Evolutionary conservation across 345 rosid species (phyloP).

Genomic region (Salix exigua): DNA sequence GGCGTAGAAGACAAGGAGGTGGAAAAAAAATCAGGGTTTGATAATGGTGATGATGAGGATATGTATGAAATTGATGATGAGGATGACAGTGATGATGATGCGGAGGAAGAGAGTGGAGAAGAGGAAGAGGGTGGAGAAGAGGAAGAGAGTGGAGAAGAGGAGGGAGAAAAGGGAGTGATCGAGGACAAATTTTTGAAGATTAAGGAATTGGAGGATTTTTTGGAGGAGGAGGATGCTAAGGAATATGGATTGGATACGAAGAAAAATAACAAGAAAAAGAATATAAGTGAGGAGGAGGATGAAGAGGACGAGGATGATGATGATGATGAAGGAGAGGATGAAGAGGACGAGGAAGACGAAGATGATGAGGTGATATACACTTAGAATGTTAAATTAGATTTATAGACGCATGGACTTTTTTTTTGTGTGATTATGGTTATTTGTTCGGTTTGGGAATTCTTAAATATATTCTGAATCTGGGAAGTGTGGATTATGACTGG

Average conservation of each 20-base stretch:
- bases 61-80: constrained; percentile 35
- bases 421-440: neutral
- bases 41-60: constrained; percentile 38
- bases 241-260: constrained; percentile 56
- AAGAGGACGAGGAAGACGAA: constrained; percentile 33
- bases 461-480: neutral
- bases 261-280: constrained; percentile 30
- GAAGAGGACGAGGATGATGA: constrained; percentile 25
- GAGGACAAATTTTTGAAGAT: constrained; percentile 84
- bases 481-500: neutral
- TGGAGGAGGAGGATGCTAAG: constrained; percentile 72
- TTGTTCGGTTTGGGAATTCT: neutral
- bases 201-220: constrained; percentile 62
- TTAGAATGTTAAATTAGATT: neutral
- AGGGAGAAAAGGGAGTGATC: constrained; percentile 37
- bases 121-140: constrained; percentile 31
- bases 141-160: constrained; percentile 29
- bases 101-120: constrained; percentile 16
- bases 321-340: constrained; percentile 37
- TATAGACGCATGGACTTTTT: neutral
- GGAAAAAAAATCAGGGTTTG: constrained; percentile 5
- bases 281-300: neutral
- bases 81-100: neutral
- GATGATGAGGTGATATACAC: constrained; percentile 21
- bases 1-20: neutral